Conservation (phyloP, 805 yeast genomes). For the Spathaspora passalidarum region DNA sequence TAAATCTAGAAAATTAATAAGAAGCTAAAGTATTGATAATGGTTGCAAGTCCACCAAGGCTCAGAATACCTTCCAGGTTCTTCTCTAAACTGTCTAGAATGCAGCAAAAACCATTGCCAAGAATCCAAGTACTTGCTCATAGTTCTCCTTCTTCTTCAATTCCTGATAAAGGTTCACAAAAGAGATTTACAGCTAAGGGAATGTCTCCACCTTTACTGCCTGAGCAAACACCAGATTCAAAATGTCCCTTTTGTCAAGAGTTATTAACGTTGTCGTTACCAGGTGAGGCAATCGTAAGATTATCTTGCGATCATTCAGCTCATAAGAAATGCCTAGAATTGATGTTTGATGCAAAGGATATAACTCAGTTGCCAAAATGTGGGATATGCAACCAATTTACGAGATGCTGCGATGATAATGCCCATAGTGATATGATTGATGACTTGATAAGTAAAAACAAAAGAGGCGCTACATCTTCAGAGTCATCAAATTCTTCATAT, state of each 20-base stretch:
- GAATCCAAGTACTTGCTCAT: no score
- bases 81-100: no score
- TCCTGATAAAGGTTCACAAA: not conserved
- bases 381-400: conserved; percentile 13
- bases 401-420: conserved; percentile 9
- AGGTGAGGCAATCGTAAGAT: conserved; percentile 15
- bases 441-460: not conserved
- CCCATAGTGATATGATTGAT: not conserved
- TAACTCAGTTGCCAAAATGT: conserved; percentile 12
- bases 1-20: no score
- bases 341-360: conserved; percentile 12
- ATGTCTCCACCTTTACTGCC: conserved; percentile 2
- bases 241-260: conserved; percentile 20
- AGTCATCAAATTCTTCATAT: not conserved
- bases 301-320: conserved; percentile 23
- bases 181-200: not conserved
- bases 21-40: no score
- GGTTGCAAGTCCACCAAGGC: no score
- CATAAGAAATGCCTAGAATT: conserved; percentile 23
- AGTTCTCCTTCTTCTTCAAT: not conserved
- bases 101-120: no score
- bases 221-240: conserved; percentile 2
- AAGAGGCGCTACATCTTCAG: not conserved
- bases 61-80: no score
- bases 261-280: conserved; percentile 12